phyloP scores from a whole-genome alignment of 495 filamentous ascomycete species.

The Apodospora peruviana region DNA sequence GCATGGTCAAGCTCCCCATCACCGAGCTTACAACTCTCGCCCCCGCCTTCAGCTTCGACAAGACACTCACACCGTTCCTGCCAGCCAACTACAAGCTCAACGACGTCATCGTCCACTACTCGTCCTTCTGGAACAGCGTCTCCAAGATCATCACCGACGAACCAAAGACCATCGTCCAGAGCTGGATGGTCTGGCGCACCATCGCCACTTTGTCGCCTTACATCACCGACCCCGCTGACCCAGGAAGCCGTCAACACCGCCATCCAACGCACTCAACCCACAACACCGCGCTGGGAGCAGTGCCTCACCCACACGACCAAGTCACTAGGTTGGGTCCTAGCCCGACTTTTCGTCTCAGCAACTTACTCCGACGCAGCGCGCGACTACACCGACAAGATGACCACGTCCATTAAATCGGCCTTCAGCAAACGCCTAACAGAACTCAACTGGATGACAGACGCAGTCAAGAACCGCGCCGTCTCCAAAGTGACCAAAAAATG shows the following conservation, averaged over 20 bases:
- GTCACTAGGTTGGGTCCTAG: neutral
- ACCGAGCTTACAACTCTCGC: neutral
- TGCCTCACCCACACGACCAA: neutral
- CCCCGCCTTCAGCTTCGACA: neutral
- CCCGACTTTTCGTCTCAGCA: neutral
- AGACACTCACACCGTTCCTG: neutral
- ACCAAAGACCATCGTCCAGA: neutral
- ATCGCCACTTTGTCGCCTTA: neutral
- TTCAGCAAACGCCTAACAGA: neutral
- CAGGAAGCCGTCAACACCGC: too few species aligned
- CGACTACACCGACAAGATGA: neutral
- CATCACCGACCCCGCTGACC: too few species aligned
- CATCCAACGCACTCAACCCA: too few species aligned
- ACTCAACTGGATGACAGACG: constrained; percentile 64
- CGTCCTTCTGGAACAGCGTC: neutral
- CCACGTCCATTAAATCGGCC: neutral
- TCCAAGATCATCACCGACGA: neutral
- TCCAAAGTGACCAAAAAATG: constrained; percentile 64
- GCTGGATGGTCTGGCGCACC: neutral
- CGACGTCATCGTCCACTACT: neutral
- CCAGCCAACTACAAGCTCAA: neutral
- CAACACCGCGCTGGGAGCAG: neutral
- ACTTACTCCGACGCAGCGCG: neutral
- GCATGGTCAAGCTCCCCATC: neutral
- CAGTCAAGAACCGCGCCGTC: constrained; percentile 55